These are phyloP conservation scores for Exserohilum rostratum DNA, from an alignment of 2,329 filamentous ascomycete genomes.

Conservation along the genomic window DNA sequence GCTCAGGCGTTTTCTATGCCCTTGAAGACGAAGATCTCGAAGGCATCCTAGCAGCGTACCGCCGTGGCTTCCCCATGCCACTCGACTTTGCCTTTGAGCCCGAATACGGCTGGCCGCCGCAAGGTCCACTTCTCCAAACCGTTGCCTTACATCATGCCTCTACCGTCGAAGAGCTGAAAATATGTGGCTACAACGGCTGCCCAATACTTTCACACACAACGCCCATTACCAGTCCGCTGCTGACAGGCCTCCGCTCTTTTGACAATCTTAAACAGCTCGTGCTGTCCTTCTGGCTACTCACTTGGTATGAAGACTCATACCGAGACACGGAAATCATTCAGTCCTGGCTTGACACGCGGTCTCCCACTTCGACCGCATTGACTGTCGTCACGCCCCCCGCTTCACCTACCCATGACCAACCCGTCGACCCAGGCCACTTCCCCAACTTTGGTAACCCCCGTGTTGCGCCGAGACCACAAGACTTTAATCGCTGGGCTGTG, in stretches of 20 bases:
- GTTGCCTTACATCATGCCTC: slow-evolving; percentile 50
- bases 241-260: slow-evolving; percentile 50
- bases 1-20: slow-evolving; percentile 24
- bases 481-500: slow-evolving; percentile 51
- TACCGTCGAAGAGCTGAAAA: slow-evolving; percentile 54
- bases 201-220: slow-evolving; percentile 49
- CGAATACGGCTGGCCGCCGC: slow-evolving; percentile 50
- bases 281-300: slow-evolving; percentile 52
- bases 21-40: slow-evolving; percentile 40
- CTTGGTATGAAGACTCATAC: slow-evolving; percentile 46
- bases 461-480: slow-evolving; percentile 20
- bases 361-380: slow-evolving; percentile 48
- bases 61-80: slow-evolving; percentile 24
- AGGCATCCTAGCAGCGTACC: slow-evolving; percentile 32
- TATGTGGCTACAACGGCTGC: slow-evolving; percentile 55
- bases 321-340: slow-evolving; percentile 53
- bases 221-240: slow-evolving; percentile 47
- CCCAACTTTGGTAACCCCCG: slow-evolving; percentile 26
- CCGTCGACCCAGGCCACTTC: slow-evolving; percentile 38
- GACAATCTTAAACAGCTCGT: slow-evolving; percentile 51
- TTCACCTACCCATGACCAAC: slow-evolving; percentile 26
- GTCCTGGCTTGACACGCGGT: slow-evolving; percentile 52
- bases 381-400: slow-evolving; percentile 41
- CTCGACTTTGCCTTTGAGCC: slow-evolving; percentile 42
- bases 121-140: slow-evolving; percentile 50